Percentiles rank a stretch among this genome's conserved stretches.
Evolutionary conservation across 176 grass and related monocot genomes (phyloP).

Genomic region (Oryza coarctata): DNA sequence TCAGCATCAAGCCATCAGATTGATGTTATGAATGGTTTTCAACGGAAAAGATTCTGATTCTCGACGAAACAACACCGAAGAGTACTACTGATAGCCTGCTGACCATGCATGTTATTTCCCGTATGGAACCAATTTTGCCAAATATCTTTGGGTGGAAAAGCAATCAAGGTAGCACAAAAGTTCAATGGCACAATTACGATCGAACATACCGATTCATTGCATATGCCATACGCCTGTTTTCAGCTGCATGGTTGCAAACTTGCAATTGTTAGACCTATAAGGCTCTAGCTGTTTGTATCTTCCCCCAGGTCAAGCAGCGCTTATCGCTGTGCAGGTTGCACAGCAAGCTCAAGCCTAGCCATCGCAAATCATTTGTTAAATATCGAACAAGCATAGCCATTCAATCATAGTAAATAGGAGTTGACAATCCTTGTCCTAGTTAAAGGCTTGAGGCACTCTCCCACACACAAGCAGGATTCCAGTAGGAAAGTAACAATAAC

Average conservation of each 20-base stretch:
- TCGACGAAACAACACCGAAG: neutral
- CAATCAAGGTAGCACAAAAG: slow-evolving; percentile 26
- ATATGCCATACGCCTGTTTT: neutral
- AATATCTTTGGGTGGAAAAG: slow-evolving; percentile 14
- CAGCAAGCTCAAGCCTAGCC: neutral
- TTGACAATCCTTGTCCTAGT: slow-evolving; percentile 44
- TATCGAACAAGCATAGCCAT: slow-evolving; percentile 35
- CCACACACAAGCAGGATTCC: slow-evolving; percentile 45
- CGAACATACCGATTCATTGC: neutral
- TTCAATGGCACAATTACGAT: slow-evolving; percentile 5
- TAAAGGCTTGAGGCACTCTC: slow-evolving; percentile 43
- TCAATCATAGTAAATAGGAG: slow-evolving; percentile 38
- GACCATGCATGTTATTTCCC: neutral
- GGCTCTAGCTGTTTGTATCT: too few species aligned
- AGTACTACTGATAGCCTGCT: neutral
- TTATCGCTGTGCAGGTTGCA: neutral
- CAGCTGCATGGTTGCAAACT: slow-evolving; percentile 5
- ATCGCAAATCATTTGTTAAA: slow-evolving; percentile 23
- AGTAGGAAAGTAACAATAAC: slow-evolving; percentile 49
- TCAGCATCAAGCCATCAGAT: neutral
- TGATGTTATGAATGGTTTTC: neutral
- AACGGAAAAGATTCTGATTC: neutral
- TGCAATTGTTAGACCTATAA: too few species aligned
- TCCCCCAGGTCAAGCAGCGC: neutral
- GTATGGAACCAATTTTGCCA: too few species aligned